Evolutionary conservation across 352 stramenopile species (phyloP), one percentile per base, ranked within the genome.

Genomic region (Globisporangium middletonii): DNA sequence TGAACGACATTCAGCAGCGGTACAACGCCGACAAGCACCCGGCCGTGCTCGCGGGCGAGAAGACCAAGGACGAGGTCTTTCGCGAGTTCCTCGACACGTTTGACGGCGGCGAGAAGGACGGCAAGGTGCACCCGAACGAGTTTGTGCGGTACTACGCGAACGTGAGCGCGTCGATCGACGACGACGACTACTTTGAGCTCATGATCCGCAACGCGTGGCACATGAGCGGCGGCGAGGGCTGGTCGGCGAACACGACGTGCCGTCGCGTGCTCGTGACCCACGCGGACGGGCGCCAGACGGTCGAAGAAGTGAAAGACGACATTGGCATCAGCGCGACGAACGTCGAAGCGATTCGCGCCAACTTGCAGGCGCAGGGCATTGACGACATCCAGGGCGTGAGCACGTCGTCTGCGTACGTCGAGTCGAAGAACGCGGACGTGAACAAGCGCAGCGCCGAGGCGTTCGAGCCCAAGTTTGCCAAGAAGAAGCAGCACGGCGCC

Each of bases 191-290:
- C 60, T 95, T 94, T 61, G 79, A 90, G 62, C 59, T 87, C 27
- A 87, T 95, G 75, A 87, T 94, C 56, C 75, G 79, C 28, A 94
- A 93, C 54, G 77, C 79, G 16, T 95, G 86, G 83, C 79, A 88
- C 51, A 83, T 95, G 16, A 78, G 71, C 1, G 86, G 85, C 15
- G 86, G 85, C 15, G 55, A 68, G 1, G 85, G 79, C 2, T 67
- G 65, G 44, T 69, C 62, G n/a, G 75, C 76, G n/a, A 92, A 88
- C 69, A 77, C 69, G 11, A 85, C 72, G 33, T 83, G 78, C n/a
- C 73, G 76, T 18, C 78, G 82, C 41, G 75, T 91, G 45, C 69
- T 88, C 4, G 68, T 88, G 15, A 88, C 81, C 0, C 48, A 75
- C 8, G 63, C 59, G 3, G 79, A 90, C 47, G 79, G 79, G 5